Conservation (phyloP, 805 yeast genomes). For the Pichia exigua region DNA sequence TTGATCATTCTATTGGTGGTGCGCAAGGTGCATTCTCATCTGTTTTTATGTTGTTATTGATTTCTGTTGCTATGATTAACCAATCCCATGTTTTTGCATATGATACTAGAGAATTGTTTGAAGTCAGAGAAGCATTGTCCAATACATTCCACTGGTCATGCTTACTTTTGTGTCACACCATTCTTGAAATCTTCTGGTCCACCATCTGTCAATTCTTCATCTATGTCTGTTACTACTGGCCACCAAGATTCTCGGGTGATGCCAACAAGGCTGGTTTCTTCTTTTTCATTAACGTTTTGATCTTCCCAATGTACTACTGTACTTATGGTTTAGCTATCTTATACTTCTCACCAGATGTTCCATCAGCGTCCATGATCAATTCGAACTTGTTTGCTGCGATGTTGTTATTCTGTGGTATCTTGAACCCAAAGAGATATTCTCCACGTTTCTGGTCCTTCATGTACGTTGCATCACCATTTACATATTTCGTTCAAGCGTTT, state of each 20-base stretch:
- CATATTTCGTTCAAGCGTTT: conserved; percentile 55
- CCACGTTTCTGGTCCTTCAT: conserved; percentile 54
- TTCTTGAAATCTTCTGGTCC: conserved; percentile 59
- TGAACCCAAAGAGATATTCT: conserved; percentile 48
- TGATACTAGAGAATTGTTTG: conserved; percentile 56
- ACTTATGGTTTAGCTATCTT: conserved; percentile 48
- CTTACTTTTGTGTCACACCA: conserved; percentile 43
- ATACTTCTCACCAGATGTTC: conserved; percentile 55
- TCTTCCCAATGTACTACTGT: conserved; percentile 39
- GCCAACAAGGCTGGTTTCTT: conserved; percentile 42
- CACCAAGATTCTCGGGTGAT: conserved; percentile 29
- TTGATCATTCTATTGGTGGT: conserved; percentile 43
- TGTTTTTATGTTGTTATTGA: conserved; percentile 45
- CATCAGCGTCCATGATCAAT: conserved; percentile 55
- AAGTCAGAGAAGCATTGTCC: conserved; percentile 62
- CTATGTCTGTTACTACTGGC: conserved; percentile 32
- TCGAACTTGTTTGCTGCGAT: conserved; percentile 50
- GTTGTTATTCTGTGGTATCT: conserved; percentile 63
- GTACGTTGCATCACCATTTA: conserved; percentile 67
- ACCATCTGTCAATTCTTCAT: conserved; percentile 41
- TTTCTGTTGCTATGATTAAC: conserved; percentile 52
- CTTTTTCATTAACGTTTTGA: conserved; percentile 27
- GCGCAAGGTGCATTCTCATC: conserved; percentile 52
- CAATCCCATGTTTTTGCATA: conserved; percentile 57
- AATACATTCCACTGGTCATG: conserved; percentile 70